Evolutionary conservation across 2,329 filamentous ascomycete genomes (phyloP).

Genomic region (Bisporella sp.): DNA sequence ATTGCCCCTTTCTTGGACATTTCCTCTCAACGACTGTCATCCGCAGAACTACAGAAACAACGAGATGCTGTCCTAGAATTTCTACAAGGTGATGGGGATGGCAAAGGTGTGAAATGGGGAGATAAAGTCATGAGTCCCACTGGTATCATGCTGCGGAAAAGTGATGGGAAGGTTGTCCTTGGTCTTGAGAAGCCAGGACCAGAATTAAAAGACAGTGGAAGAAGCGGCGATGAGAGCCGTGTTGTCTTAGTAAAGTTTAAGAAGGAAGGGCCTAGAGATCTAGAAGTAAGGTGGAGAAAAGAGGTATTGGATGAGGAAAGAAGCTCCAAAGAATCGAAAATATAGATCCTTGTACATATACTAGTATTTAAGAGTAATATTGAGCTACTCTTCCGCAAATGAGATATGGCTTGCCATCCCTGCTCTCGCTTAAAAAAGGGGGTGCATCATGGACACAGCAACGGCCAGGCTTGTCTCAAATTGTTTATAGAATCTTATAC

Average conservation of each 20-base stretch:
- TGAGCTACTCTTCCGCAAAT: too few relatives aligned
- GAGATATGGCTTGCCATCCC: too few relatives aligned
- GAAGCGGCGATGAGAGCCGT: slow-evolving; percentile 51
- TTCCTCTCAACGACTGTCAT: slow-evolving; percentile 16
- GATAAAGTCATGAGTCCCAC: slow-evolving; percentile 57
- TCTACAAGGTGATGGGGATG: slow-evolving; percentile 36
- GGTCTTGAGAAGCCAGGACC: slow-evolving; percentile 50
- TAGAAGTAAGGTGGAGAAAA: slow-evolving; percentile 44
- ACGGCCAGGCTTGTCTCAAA: too few relatives aligned
- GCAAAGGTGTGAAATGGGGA: slow-evolving; percentile 38
- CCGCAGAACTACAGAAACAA: slow-evolving; percentile 37
- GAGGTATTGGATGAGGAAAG: slow-evolving; percentile 43
- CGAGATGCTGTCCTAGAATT: slow-evolving; percentile 47
- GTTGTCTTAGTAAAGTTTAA: slow-evolving; percentile 50
- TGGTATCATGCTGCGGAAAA: slow-evolving; percentile 35
- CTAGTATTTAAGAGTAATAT: too few relatives aligned
- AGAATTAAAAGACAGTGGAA: slow-evolving; percentile 41
- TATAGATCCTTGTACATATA: background rate
- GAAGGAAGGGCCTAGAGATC: slow-evolving; percentile 42
- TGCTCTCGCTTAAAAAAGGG: too few relatives aligned
- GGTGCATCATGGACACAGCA: too few relatives aligned
- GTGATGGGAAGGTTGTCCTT: slow-evolving; percentile 48
- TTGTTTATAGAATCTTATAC: too few relatives aligned
- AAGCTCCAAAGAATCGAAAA: background rate
- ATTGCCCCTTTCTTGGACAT: slow-evolving; percentile 44